Conservation (phyloP, 2,329 filamentous ascomycete genomes). For the Capronia americana region DNA sequence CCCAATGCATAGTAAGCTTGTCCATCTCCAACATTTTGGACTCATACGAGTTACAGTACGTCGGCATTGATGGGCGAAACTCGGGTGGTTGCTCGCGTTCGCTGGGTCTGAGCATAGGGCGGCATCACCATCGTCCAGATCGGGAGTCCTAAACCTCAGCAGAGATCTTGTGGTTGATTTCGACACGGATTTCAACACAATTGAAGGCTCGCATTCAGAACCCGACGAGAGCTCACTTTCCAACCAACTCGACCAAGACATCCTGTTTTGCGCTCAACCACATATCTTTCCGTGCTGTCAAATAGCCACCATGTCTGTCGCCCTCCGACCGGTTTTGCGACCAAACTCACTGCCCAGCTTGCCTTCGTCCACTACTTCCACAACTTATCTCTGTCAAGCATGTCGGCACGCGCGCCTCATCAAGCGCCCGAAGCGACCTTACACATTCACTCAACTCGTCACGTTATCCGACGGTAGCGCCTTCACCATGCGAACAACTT, state of each 20-base stretch:
- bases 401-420: slow-evolving; percentile 84
- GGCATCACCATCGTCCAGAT: too few relatives aligned
- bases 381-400: slow-evolving; percentile 61
- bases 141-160: too few relatives aligned
- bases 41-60: too few relatives aligned
- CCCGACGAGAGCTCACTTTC: neutral
- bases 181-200: neutral
- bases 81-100: too few relatives aligned
- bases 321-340: slow-evolving; percentile 38
- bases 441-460: slow-evolving; percentile 96
- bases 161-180: neutral
- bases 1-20: too few relatives aligned
- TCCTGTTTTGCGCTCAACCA: neutral
- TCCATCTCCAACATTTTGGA: too few relatives aligned
- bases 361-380: slow-evolving; percentile 36
- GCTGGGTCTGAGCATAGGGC: too few relatives aligned
- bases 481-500: slow-evolving; percentile 62
- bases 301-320: slow-evolving; percentile 30
- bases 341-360: slow-evolving; percentile 35
- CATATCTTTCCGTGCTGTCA: neutral
- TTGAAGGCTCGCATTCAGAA: neutral
- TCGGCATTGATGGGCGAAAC: too few relatives aligned
- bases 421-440: slow-evolving; percentile 85
- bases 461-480: slow-evolving; percentile 90
- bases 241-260: neutral